Evolutionary conservation across 106 monocot genomes (phyloP).

Genomic region (Dendrobium chrysotoxum): DNA sequence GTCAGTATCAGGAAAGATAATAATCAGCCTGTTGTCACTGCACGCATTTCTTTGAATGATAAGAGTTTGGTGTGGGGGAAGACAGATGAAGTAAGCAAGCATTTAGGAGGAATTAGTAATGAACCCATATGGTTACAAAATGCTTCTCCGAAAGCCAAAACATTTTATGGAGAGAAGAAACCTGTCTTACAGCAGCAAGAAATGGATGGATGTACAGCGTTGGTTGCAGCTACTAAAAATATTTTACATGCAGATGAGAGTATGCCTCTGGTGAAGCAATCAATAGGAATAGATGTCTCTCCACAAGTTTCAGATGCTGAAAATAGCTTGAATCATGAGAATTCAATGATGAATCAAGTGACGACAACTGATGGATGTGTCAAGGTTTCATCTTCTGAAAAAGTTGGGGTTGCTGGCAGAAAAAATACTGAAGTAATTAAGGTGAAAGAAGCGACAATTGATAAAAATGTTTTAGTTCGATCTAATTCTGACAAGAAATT

Average conservation of each 20-base stretch:
- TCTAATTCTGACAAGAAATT: conserved; percentile 3
- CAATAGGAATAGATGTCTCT: background rate
- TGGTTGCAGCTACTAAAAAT: background rate
- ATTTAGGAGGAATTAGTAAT: background rate
- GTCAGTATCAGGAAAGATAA: background rate
- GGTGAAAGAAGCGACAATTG: background rate
- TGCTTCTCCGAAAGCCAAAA: conserved; percentile 2
- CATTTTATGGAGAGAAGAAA: background rate
- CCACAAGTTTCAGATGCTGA: background rate
- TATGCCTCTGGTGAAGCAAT: background rate
- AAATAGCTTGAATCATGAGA: background rate
- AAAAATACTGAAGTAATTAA: background rate
- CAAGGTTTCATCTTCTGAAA: background rate
- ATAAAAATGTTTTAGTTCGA: background rate
- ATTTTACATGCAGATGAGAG: background rate
- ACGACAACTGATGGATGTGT: background rate
- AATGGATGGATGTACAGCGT: background rate
- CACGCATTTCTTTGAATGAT: background rate
- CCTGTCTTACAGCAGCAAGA: background rate
- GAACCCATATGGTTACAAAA: background rate
- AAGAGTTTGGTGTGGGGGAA: background rate
- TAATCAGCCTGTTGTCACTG: background rate
- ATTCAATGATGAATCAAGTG: background rate
- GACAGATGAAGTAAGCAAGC: background rate
- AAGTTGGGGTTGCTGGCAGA: background rate